Evolutionary conservation across 345 rosid genomes (phyloP).

Genomic region (Pistacia atlantica): DNA sequence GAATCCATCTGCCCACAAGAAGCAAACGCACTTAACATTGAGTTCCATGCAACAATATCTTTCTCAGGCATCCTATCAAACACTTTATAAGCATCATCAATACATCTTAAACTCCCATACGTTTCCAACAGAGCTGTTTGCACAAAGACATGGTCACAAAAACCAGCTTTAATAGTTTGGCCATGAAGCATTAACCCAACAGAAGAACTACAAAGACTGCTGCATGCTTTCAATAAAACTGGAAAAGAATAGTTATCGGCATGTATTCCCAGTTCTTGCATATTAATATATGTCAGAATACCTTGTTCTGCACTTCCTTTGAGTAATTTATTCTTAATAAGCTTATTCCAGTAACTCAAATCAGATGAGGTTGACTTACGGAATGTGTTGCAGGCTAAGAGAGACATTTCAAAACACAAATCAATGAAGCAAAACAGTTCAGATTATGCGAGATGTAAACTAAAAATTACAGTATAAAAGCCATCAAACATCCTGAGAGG

Average conservation of each 20-base stretch:
- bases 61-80: constrained; percentile 26
- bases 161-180: constrained; percentile 6
- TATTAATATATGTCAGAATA: neutral
- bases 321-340: constrained; percentile 2
- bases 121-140: constrained; percentile 12
- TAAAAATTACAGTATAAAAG: neutral
- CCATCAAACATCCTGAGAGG: neutral
- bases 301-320: neutral
- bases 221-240: constrained; percentile 2
- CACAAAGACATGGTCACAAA: neutral
- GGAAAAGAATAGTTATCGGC: constrained; percentile 10
- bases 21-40: constrained; percentile 22
- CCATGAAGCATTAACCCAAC: constrained; percentile 15
- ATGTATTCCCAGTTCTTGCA: constrained; percentile 4
- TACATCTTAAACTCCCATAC: neutral
- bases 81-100: constrained; percentile 19
- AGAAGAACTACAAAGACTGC: neutral
- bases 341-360: constrained; percentile 7
- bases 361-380: neutral
- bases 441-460: neutral
- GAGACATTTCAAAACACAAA: constrained; percentile 1
- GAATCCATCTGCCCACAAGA: constrained; percentile 21
- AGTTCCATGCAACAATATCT: constrained; percentile 29
- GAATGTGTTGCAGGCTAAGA: neutral
- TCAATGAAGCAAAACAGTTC: neutral